Evolutionary conservation across 306 rosid genomes (phyloP), one percentile per base, ranked within the genome.

Genomic region (Prunus dulcis): DNA sequence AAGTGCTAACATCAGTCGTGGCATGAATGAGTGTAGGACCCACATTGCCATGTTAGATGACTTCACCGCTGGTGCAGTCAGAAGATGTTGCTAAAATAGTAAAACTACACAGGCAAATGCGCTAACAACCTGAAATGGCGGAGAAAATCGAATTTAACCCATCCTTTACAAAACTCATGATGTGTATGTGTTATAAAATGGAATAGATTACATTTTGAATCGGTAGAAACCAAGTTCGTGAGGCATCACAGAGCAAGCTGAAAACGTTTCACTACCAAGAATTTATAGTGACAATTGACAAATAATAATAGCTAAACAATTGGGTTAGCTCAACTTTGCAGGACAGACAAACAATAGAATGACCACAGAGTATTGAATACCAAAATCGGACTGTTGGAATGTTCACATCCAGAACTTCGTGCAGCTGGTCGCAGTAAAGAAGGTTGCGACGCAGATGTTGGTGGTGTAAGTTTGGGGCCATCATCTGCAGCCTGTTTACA

Each of bases 311-410:
- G 79, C 74, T 57, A 78, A 86, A 82, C 71, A 83, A 84, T 72
- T 80, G 91, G 91, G 91, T 85, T 69, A 65, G 78, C 85, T 82
- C 71, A 43, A 71, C 79, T 78, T 55, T 78, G 74, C 78, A 67
- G 38, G 68, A 80, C 86, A 75, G 25, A 78, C 76, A 68, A 77
- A 79, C 64, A 49, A 79, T 43, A 58, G 58, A 82, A 79, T 64
- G 72, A 81, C 69, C 68, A 71, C 45, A 68, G 80, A 51, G 77
- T 9, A 58, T 25, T 49, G 74, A 78, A 78, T 55, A 77, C 76
- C 76, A 22, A 57, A 75, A 76, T 79, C 43, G 9, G 25, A 77
- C 77, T 32, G 49, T 56, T 68, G 13, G 18, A 75, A 75, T 53
- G 30, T 50, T 78, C 79, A 64, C 72, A 66, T 61, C 82, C 57